phyloP scores from a whole-genome alignment of 2,329 filamentous ascomycete species.

The Aspergillus sojae region DNA sequence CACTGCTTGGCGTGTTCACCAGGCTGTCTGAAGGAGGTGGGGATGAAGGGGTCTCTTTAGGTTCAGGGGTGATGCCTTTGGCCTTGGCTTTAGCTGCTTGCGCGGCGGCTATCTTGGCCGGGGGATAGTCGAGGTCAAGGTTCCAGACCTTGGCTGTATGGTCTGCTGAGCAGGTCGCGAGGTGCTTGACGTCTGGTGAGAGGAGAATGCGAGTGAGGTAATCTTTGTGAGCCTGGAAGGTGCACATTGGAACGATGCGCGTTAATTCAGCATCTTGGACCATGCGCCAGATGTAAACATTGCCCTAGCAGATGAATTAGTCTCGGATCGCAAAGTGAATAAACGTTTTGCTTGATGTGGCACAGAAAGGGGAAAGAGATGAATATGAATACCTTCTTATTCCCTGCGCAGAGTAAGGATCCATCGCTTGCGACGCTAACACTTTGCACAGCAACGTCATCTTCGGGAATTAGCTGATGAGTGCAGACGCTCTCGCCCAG shows the following conservation, averaged over 20 bases:
- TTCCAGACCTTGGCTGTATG: conserved; percentile 97
- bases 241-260: conserved; percentile 80
- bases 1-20: conserved; percentile 25
- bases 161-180: conserved; percentile 91
- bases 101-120: conserved; percentile 39
- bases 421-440: conserved; percentile 96
- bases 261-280: conserved; percentile 81
- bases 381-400: conserved; percentile 69
- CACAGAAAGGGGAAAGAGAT: neutral
- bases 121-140: conserved; percentile 67
- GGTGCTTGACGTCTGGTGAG: conserved; percentile 89
- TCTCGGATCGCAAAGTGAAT: neutral
- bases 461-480: conserved; percentile 93
- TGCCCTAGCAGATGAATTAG: conserved; percentile 63
- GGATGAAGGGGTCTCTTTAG: conserved; percentile 20
- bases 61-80: conserved; percentile 17
- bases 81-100: conserved; percentile 25
- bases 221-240: conserved; percentile 86
- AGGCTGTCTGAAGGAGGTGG: conserved; percentile 23
- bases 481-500: conserved; percentile 95
- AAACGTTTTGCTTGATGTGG: too few species aligned
- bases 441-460: conserved; percentile 89
- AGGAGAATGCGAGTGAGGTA: conserved; percentile 91
- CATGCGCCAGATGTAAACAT: conserved; percentile 96
- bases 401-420: conserved; percentile 87